Evolutionary conservation across 148 eudicot genomes (phyloP).

Genomic region (Rhododendron williamsianum): DNA sequence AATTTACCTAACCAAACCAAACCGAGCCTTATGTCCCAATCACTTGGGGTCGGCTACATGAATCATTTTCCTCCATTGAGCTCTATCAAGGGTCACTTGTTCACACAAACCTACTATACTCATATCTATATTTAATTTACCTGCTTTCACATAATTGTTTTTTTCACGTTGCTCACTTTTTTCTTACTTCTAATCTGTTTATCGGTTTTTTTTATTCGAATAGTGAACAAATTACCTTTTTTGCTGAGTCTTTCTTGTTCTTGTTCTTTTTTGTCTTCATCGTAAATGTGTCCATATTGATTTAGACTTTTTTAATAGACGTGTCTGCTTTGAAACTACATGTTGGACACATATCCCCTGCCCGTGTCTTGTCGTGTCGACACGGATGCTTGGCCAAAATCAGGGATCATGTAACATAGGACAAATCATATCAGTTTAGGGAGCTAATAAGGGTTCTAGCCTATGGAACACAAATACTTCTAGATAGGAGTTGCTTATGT

Average conservation of each 20-base stretch:
- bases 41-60: too few species aligned
- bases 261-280: neutral
- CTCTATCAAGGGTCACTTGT: too few species aligned
- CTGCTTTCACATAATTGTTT: neutral
- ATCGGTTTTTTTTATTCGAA: neutral
- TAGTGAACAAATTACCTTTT: neutral
- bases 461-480: neutral
- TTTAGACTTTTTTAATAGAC: neutral
- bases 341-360: neutral
- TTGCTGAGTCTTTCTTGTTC: neutral
- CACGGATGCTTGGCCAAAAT: neutral
- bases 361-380: neutral
- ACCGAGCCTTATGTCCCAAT: too few species aligned
- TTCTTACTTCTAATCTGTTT: neutral
- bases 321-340: neutral
- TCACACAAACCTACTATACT: too few species aligned
- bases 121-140: neutral
- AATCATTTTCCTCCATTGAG: too few species aligned
- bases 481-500: neutral
- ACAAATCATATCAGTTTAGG: neutral
- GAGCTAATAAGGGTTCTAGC: neutral
- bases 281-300: neutral
- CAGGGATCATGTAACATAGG: neutral
- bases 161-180: neutral
- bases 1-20: neutral